phyloP scores from a whole-genome alignment of 768 basidiomycete species.

The Kwoniella botswanensis region DNA sequence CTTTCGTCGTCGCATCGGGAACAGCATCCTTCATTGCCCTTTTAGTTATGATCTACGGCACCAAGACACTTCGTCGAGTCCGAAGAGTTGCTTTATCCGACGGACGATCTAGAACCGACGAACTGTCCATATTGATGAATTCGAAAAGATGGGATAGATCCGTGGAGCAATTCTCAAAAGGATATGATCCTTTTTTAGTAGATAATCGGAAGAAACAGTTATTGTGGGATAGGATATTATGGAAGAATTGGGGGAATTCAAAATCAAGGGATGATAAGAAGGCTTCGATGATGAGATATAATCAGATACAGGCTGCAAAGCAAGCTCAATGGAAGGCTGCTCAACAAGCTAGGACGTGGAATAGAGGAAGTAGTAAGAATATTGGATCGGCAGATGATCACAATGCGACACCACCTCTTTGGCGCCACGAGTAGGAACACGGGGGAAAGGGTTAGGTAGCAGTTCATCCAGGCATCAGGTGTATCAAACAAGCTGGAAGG shows the following conservation, averaged over 20 bases:
- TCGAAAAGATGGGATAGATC: slow-evolving; percentile 24
- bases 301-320: too few species aligned
- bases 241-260: not conserved
- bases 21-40: slow-evolving; percentile 67
- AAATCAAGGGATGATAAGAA: too few species aligned
- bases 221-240: slow-evolving; percentile 19
- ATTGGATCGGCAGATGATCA: not conserved
- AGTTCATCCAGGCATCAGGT: not conserved
- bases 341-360: not conserved
- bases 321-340: not conserved
- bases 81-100: slow-evolving; percentile 55
- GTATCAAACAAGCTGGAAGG: not conserved
- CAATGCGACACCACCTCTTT: not conserved
- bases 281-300: not conserved
- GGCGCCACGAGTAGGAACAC: not conserved
- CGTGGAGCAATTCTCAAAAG: slow-evolving; percentile 25
- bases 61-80: slow-evolving; percentile 64
- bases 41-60: slow-evolving; percentile 69
- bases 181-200: slow-evolving; percentile 20
- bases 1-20: slow-evolving; percentile 72
- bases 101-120: slow-evolving; percentile 11
- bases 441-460: slow-evolving; percentile 2
- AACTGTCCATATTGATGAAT: slow-evolving; percentile 10
- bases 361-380: not conserved
- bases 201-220: slow-evolving; percentile 23